These are phyloP conservation scores for Paraphoma sp. DNA, from an alignment of 2,329 filamentous ascomycete species.

Conservation along the genomic window DNA sequence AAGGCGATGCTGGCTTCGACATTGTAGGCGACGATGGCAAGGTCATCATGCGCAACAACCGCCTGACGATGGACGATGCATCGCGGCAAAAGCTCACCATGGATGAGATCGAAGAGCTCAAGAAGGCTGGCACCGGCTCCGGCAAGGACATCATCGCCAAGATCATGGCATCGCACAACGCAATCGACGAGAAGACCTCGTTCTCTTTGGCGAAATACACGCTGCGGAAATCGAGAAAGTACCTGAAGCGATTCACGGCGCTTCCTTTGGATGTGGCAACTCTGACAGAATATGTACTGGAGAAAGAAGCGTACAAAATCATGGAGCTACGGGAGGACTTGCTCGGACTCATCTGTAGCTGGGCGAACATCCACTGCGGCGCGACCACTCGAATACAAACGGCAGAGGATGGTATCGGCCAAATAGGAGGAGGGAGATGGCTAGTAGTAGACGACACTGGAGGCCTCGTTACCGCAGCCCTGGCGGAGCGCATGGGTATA, in stretches of 20 bases:
- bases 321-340: constrained; percentile 88
- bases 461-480: constrained; percentile 78
- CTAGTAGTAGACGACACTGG: constrained; percentile 87
- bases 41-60: constrained; percentile 66
- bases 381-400: constrained; percentile 46
- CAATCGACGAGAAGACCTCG: constrained; percentile 89
- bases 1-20: constrained; percentile 51
- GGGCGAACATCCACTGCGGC: constrained; percentile 87
- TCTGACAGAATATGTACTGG: constrained; percentile 78
- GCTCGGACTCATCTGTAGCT: constrained; percentile 81
- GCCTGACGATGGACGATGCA: constrained; percentile 67
- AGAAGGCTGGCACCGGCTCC: constrained; percentile 75
- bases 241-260: constrained; percentile 84
- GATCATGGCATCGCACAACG: constrained; percentile 86
- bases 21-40: constrained; percentile 57
- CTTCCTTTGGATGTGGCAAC: constrained; percentile 81
- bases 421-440: constrained; percentile 68
- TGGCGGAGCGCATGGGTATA: constrained; percentile 89
- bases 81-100: constrained; percentile 77
- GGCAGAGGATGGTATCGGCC: constrained; percentile 40
- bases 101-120: constrained; percentile 74
- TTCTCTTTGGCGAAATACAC: constrained; percentile 97
- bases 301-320: constrained; percentile 80
- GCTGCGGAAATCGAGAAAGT: constrained; percentile 91
- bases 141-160: constrained; percentile 93